These are phyloP conservation scores for Coniochaeta prunicola DNA, from an alignment of 2,329 filamentous ascomycete species.

Conservation along the genomic window DNA sequence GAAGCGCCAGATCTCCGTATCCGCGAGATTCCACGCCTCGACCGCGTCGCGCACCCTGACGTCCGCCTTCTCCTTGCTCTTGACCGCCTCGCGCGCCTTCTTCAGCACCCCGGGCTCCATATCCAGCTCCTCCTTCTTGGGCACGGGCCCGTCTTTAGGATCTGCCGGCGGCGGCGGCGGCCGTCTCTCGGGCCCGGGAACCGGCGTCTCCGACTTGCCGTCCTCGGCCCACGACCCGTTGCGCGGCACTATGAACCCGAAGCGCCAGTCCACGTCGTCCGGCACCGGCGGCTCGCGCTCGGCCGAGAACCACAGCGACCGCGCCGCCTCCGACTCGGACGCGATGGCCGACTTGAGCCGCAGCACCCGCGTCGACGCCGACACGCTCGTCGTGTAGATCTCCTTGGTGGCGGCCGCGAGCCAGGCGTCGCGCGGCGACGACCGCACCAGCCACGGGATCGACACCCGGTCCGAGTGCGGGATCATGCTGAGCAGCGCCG, in stretches of 20 bases:
- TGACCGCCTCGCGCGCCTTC: constrained; percentile 23
- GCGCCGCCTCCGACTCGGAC: constrained; percentile 52
- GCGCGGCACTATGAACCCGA: constrained; percentile 75
- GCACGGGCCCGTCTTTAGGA: constrained; percentile 39
- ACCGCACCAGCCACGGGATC: constrained; percentile 52
- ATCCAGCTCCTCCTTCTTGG: constrained; percentile 42
- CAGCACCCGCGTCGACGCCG: constrained; percentile 58
- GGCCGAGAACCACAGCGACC: constrained; percentile 77
- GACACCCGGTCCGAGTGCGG: constrained; percentile 48
- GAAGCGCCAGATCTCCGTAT: constrained; percentile 74
- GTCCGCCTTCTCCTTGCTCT: constrained; percentile 33
- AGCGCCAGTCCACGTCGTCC: constrained; percentile 77
- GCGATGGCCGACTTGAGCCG: constrained; percentile 78
- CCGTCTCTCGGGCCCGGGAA: constrained; percentile 49
- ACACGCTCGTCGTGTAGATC: constrained; percentile 55
- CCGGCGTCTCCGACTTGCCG: constrained; percentile 49
- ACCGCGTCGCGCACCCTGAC: constrained; percentile 43
- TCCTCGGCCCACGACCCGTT: constrained; percentile 31
- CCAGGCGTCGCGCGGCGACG: constrained; percentile 73
- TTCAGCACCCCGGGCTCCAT: constrained; percentile 42
- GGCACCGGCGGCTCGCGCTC: constrained; percentile 46
- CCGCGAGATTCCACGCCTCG: constrained; percentile 63
- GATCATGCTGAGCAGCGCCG: constrained; percentile 56
- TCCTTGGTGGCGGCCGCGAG: constrained; percentile 63
- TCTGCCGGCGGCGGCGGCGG: constrained; percentile 39